phyloP scores from a whole-genome alignment of 805 yeast species.

The Brettanomyces nanus region DNA sequence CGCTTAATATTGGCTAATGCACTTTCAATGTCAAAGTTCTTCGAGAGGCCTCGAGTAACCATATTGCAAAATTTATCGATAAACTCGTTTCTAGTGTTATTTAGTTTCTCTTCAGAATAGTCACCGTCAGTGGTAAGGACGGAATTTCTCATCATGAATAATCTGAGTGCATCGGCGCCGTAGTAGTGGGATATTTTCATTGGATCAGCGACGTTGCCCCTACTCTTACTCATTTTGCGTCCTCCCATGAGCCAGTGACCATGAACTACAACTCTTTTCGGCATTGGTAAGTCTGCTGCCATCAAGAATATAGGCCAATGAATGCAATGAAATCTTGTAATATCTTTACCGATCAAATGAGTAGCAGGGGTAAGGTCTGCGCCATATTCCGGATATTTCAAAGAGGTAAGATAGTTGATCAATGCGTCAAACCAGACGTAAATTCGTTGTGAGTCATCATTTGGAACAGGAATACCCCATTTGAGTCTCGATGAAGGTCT shows the following conservation, averaged over 20 bases:
- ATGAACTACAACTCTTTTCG: slow-evolving; percentile 75
- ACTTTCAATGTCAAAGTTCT: slow-evolving; percentile 49
- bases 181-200: slow-evolving; percentile 49
- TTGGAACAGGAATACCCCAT: slow-evolving; percentile 92
- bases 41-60: slow-evolving; percentile 64
- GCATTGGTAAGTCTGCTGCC: slow-evolving; percentile 70
- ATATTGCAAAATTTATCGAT: slow-evolving; percentile 82
- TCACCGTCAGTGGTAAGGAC: slow-evolving; percentile 73
- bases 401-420: slow-evolving; percentile 69
- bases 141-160: slow-evolving; percentile 70
- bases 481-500: slow-evolving; percentile 67
- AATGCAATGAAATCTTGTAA: slow-evolving; percentile 77
- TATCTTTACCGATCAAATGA: slow-evolving; percentile 90
- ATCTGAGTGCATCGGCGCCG: slow-evolving; percentile 67
- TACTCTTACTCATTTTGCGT: slow-evolving; percentile 84
- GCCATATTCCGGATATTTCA: slow-evolving; percentile 40
- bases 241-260: slow-evolving; percentile 93
- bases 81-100: slow-evolving; percentile 49
- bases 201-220: slow-evolving; percentile 94
- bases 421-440: slow-evolving; percentile 98
- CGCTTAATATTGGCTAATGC: slow-evolving; percentile 28
- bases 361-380: slow-evolving; percentile 28
- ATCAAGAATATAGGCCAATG: slow-evolving; percentile 91
- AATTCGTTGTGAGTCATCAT: slow-evolving; percentile 65
- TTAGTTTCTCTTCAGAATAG: slow-evolving; percentile 53